Percentiles rank a stretch among this genome's conserved stretches.
These are phyloP conservation scores for Carex arenaria DNA, from an alignment of 202 grass and related monocot species.

Conservation along the genomic window DNA sequence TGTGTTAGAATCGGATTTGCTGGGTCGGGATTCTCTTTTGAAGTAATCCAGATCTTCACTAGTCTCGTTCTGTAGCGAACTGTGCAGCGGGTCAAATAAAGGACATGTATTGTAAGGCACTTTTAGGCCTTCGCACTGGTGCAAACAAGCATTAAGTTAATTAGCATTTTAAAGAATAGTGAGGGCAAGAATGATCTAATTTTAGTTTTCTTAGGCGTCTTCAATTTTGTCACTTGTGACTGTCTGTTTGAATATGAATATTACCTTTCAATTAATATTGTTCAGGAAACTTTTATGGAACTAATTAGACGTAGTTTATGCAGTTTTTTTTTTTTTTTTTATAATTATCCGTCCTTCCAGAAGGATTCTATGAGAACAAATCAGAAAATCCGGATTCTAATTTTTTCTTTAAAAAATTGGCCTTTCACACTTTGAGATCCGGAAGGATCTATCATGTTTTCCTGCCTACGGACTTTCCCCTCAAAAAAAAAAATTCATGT, in stretches of 20 bases:
- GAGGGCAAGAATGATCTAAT: background rate
- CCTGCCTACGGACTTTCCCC: too few species aligned
- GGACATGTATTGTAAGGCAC: background rate
- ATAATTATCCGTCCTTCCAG: background rate
- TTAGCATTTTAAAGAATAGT: background rate
- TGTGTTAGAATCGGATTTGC: background rate
- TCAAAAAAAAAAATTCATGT: too few species aligned
- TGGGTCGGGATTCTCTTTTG: background rate
- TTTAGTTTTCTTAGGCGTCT: background rate
- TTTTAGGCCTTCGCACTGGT: background rate
- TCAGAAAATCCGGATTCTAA: background rate
- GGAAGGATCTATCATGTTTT: slow-evolving; percentile 9
- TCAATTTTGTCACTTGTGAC: background rate
- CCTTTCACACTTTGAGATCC: slow-evolving; percentile 9
- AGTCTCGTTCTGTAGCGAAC: background rate
- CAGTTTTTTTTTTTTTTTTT: background rate
- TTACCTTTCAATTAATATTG: background rate
- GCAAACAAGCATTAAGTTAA: background rate
- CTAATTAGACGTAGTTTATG: background rate
- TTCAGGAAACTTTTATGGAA: background rate
- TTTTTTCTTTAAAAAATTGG: background rate
- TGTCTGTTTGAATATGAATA: background rate
- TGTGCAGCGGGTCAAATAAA: background rate
- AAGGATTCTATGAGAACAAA: background rate
- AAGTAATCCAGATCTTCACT: background rate